Conservation (phyloP, 2,329 filamentous ascomycete genomes). For the Lecanoromycetidae sp. region DNA sequence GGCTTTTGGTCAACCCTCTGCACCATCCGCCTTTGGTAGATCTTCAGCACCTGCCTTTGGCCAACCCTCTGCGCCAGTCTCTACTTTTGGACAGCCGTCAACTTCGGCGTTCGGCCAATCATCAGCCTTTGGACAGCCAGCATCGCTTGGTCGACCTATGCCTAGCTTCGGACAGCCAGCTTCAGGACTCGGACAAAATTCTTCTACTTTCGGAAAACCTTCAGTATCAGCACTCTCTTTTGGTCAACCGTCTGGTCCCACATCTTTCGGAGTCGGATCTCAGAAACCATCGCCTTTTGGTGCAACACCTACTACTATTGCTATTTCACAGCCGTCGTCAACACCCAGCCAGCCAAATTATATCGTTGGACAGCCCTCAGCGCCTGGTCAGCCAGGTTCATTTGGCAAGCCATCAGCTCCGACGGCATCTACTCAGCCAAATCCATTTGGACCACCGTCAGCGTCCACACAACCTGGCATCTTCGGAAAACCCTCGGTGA, state of each 20-base stretch:
- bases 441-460: slow-evolving; percentile 18
- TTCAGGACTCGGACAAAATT: too few species aligned
- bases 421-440: slow-evolving; percentile 21
- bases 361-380: slow-evolving; percentile 18
- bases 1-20: slow-evolving; percentile 22
- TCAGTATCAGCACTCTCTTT: slow-evolving; percentile 19
- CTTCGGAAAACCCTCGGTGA: slow-evolving; percentile 34
- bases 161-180: slow-evolving; percentile 11
- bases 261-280: slow-evolving; percentile 9
- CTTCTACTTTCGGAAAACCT: slow-evolving; percentile 25
- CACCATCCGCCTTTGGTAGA: slow-evolving; percentile 8
- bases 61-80: slow-evolving; percentile 16
- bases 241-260: slow-evolving; percentile 17
- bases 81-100: slow-evolving; percentile 19
- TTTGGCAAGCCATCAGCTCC: slow-evolving; percentile 34
- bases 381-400: slow-evolving; percentile 17
- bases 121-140: slow-evolving; percentile 22
- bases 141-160: slow-evolving; percentile 15
- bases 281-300: slow-evolving; percentile 35
- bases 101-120: slow-evolving; percentile 24
- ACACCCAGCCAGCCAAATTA: slow-evolving; percentile 29
- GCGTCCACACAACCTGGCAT: slow-evolving; percentile 22
- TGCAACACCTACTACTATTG: slow-evolving; percentile 22
- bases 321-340: slow-evolving; percentile 17
- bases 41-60: slow-evolving; percentile 21